phyloP scores from a whole-genome alignment of 352 stramenopile genomes.

The Pythium phragmiticola region DNA sequence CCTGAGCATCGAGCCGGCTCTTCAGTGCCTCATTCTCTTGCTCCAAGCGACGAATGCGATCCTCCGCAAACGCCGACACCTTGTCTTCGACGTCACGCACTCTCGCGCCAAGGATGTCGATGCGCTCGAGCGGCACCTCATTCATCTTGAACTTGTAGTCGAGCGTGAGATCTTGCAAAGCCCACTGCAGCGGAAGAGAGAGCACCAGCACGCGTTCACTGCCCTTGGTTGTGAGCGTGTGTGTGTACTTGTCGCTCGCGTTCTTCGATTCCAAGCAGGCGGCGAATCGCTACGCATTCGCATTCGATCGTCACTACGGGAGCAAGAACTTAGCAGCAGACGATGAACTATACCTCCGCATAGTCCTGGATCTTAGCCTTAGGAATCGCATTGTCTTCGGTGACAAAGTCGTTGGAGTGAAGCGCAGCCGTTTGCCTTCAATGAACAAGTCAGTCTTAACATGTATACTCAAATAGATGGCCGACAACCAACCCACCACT shows the following conservation, averaged over 20 bases:
- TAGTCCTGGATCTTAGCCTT: slow-evolving; percentile 13
- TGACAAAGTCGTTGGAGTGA: slow-evolving; percentile 10
- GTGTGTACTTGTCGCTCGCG: background rate
- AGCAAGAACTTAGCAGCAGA: too few relatives aligned
- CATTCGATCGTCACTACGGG: too few relatives aligned
- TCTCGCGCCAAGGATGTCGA: slow-evolving; percentile 11
- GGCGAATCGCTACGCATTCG: slow-evolving; percentile 2
- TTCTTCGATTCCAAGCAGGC: background rate
- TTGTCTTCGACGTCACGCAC: slow-evolving; percentile 16
- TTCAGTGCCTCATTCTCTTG: background rate
- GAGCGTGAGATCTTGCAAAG: background rate
- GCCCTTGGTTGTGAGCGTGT: background rate
- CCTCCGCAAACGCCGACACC: background rate
- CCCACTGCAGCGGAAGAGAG: slow-evolving; percentile 7
- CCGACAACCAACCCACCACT: slow-evolving; percentile 4
- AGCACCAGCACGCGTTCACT: background rate
- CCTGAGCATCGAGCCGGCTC: background rate
- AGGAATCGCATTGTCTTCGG: slow-evolving; percentile 15
- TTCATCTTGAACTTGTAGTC: slow-evolving; percentile 15
- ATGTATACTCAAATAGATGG: background rate
- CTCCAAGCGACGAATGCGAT: background rate
- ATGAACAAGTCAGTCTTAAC: too few relatives aligned
- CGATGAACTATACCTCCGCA: slow-evolving; percentile 18
- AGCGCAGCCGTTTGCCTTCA: slow-evolving; percentile 7
- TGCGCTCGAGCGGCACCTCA: slow-evolving; percentile 9